These are phyloP conservation scores for Sugiyamaella novakii DNA, from an alignment of 1,139 yeast species.

Conservation along the genomic window DNA sequence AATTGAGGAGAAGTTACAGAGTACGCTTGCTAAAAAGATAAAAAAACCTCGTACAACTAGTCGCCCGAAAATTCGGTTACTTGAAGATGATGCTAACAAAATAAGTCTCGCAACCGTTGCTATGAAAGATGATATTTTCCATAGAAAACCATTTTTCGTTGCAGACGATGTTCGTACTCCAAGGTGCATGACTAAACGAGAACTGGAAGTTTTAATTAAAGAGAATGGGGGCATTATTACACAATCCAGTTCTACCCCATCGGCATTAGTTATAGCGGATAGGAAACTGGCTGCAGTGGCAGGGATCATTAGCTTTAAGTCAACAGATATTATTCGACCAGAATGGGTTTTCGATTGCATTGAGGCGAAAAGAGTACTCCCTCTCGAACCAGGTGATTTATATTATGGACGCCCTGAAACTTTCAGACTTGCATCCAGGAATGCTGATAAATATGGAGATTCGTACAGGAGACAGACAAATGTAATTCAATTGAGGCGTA, in stretches of 20 bases:
- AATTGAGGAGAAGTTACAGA: conserved; percentile 21
- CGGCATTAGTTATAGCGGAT: conserved; percentile 52
- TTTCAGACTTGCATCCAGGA: conserved; percentile 22
- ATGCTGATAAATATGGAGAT: conserved; percentile 40
- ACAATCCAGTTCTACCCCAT: conserved; percentile 24
- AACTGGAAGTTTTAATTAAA: conserved; percentile 33
- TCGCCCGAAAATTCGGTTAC: conserved; percentile 20
- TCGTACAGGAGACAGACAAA: conserved; percentile 30
- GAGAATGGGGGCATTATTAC: conserved; percentile 39
- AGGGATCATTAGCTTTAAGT: conserved; percentile 48
- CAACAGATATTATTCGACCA: conserved; percentile 62
- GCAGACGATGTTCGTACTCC: conserved; percentile 36
- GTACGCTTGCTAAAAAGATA: conserved; percentile 3
- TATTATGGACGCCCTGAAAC: conserved; percentile 25
- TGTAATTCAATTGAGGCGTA: background rate
- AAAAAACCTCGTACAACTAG: conserved; percentile 6
- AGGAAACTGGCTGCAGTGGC: conserved; percentile 51
- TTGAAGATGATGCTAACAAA: conserved; percentile 18
- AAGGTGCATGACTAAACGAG: conserved; percentile 26
- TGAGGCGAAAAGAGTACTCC: conserved; percentile 46
- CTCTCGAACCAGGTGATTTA: conserved; percentile 54
- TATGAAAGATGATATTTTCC: conserved; percentile 29
- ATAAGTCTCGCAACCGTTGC: conserved; percentile 22
- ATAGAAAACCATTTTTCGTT: conserved; percentile 32
- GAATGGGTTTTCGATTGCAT: conserved; percentile 75